phyloP scores from a whole-genome alignment of 2,329 filamentous ascomycete genomes.

The Dactylellina drechsleri region DNA sequence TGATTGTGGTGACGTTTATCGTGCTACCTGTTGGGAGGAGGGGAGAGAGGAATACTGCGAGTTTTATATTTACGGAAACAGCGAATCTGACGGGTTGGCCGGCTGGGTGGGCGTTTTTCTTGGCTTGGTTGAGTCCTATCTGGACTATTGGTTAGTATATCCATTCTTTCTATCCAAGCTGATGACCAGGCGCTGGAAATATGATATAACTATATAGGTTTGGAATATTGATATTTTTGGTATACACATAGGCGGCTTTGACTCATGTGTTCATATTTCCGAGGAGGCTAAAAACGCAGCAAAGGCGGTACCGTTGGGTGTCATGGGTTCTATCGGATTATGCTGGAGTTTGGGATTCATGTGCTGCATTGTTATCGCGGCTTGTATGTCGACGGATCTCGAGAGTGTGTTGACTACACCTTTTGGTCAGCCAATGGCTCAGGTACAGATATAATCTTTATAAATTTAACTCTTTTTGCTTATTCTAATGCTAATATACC shows the following conservation, averaged over 20 bases:
- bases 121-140: conserved; percentile 71
- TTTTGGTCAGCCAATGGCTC: conserved; percentile 71
- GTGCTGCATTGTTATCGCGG: conserved; percentile 69
- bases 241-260: conserved; percentile 56
- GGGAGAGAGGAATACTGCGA: conserved; percentile 61
- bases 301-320: conserved; percentile 70
- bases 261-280: conserved; percentile 70
- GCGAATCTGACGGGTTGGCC: conserved; percentile 71
- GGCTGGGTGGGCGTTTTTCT: conserved; percentile 69
- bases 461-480: too few species aligned
- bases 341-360: conserved; percentile 70
- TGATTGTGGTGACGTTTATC: conserved; percentile 69
- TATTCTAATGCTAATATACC: background rate
- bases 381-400: conserved; percentile 68
- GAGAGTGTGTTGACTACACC: conserved; percentile 64
- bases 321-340: conserved; percentile 69
- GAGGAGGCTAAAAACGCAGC: conserved; percentile 72
- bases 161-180: background rate
- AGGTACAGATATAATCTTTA: conserved; percentile 58
- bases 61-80: conserved; percentile 69
- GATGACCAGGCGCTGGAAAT: background rate
- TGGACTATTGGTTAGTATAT: conserved; percentile 67
- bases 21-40: conserved; percentile 67
- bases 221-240: background rate
- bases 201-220: background rate